Evolutionary conservation across 805 yeast genomes (phyloP), one percentile per base, ranked within the genome.

Genomic region (Candida michaelii): DNA sequence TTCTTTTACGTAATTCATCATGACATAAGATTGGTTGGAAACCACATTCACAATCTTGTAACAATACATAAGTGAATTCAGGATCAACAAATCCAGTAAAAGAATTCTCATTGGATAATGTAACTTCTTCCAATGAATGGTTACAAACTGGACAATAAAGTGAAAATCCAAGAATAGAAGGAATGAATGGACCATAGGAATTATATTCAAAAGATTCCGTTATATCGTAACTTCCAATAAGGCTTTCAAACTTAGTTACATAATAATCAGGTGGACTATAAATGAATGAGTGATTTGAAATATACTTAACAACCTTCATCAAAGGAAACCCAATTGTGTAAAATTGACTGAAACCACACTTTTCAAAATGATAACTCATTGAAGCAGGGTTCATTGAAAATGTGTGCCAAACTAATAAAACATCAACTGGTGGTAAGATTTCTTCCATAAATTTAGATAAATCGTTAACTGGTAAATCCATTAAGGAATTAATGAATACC

Each of bases 361-460:
- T 36, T 3, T 12, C 13, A 12, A 27, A 36, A 10, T 36, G 25
- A n/a, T 27, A 12, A 18, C 19, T 27, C 40, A 36, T 36, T 8
- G 32, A 36, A 4, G 14, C 8, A 5, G 60, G 58, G 29, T 50
- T 54, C 35, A 53, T 43, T 23, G 49, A 32, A 42, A 54, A 52
- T 10, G 55, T 27, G 44, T 55, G 56, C 60, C 60, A 55, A 8
- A 54, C 55, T 46, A 55, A 43, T 8, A 54, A n/a, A 7, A 55
- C 42, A 45, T 55, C 60, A 15, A 55, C 29, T 13, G 60, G 60
- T 10, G 58, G 60, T 14, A 30, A 21, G 3, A 19, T 19, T 5
- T 37, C 16, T 30, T 16, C 15, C 17, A 38, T 27, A 13, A 19
- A 32, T 18, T 9, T 17, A 23, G 3, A 25, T 14, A 34, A 31